Conservation (phyloP, 305 asterid species). For the Fraxinus paxiana region DNA sequence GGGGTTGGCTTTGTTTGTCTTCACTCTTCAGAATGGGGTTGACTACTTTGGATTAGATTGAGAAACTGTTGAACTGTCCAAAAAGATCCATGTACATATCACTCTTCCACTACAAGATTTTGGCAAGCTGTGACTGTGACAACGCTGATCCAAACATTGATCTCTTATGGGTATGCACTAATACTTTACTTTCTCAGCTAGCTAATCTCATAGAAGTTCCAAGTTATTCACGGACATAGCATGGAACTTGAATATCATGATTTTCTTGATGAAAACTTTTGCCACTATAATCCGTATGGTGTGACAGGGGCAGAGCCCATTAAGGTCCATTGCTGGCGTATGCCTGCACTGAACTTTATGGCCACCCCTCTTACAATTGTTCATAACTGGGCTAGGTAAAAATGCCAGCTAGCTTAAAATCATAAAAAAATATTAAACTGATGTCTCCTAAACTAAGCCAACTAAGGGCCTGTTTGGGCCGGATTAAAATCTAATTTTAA, state of each 20-base stretch:
- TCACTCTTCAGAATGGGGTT: not conserved
- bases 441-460: not conserved
- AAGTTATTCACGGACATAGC: not conserved
- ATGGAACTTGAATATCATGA: not conserved
- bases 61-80: not conserved
- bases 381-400: not conserved
- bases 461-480: not conserved
- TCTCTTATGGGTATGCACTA: not conserved
- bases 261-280: not conserved
- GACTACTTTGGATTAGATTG: not conserved
- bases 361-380: not conserved
- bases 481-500: too few species aligned
- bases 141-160: not conserved
- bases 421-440: not conserved
- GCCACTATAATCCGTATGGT: not conserved
- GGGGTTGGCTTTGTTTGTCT: not conserved
- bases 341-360: not conserved
- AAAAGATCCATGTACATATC: not conserved
- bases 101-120: not conserved
- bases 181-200: not conserved
- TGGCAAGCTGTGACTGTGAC: not conserved
- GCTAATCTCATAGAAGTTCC: not conserved
- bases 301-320: not conserved
- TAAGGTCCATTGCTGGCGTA: not conserved
- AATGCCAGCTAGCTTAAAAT: not conserved